Percentiles rank a stretch among this genome's conserved stretches.
Evolutionary conservation across 208 protist genomes (phyloP).

Genomic region (Trypanosoma lewisi): DNA sequence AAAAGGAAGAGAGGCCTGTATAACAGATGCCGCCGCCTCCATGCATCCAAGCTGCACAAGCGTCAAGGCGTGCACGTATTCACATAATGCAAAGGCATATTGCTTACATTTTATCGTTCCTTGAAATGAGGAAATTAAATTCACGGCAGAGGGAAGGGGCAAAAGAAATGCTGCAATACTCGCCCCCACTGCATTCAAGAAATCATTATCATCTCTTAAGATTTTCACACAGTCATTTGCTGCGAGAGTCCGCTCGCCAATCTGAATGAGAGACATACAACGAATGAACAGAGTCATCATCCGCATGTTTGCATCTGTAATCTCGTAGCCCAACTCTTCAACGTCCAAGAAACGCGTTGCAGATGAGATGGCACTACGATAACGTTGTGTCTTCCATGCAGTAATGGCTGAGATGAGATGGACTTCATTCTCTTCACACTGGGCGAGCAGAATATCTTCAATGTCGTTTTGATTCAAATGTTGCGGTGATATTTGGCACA

Average conservation of each 20-base stretch:
- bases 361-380: constrained; percentile 53
- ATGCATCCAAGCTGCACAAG: constrained; percentile 71
- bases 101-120: background rate
- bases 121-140: constrained; percentile 32
- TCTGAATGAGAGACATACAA: constrained; percentile 44
- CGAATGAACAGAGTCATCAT: constrained; percentile 44
- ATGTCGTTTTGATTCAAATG: constrained; percentile 31
- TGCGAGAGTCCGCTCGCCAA: constrained; percentile 57
- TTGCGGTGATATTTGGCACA: background rate
- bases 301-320: constrained; percentile 6
- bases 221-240: constrained; percentile 47
- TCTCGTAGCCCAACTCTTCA: constrained; percentile 6
- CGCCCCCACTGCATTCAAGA: constrained; percentile 41
- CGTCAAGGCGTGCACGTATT: constrained; percentile 71
- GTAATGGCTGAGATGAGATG: constrained; percentile 57
- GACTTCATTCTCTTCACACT: constrained; percentile 49
- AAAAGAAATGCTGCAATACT: constrained; percentile 54
- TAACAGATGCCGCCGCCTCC: constrained; percentile 37
- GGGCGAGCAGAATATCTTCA: constrained; percentile 43
- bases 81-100: constrained; percentile 46
- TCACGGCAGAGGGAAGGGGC: constrained; percentile 40
- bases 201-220: constrained; percentile 26
- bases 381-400: constrained; percentile 51
- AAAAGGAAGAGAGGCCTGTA: constrained; percentile 22
- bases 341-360: constrained; percentile 15